A percentile compares a stretch with the other conserved stretches of the same genome.
phyloP scores from a whole-genome alignment of 306 rosid genomes.

The Vigna radiata region DNA sequence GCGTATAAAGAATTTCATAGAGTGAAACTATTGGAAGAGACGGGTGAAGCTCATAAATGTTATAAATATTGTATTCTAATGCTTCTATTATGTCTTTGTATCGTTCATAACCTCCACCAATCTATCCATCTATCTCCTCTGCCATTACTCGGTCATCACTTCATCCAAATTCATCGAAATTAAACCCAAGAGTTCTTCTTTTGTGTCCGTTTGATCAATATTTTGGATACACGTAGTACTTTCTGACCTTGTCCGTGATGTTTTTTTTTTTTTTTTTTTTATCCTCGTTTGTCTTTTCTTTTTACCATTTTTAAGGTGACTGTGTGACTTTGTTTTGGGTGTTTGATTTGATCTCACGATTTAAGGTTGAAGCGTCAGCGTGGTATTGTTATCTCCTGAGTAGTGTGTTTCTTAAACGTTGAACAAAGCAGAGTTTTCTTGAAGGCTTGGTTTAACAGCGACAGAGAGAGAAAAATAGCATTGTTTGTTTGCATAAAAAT shows the following conservation, averaged over 20 bases:
- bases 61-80: conserved; percentile 49
- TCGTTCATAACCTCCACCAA: conserved; percentile 1
- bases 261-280: neutral
- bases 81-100: conserved; percentile 38
- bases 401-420: conserved; percentile 47
- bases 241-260: neutral
- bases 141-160: neutral
- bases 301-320: conserved; percentile 5
- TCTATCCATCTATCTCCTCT: neutral
- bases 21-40: conserved; percentile 42
- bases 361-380: conserved; percentile 45
- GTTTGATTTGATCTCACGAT: conserved; percentile 53
- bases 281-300: neutral
- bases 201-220: conserved; percentile 29
- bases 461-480: neutral
- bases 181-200: conserved; percentile 34
- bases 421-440: conserved; percentile 67
- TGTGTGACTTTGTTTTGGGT: conserved; percentile 14
- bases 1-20: conserved; percentile 24
- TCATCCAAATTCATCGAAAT: conserved; percentile 4
- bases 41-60: conserved; percentile 49
- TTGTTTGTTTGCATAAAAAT: conserved; percentile 36
- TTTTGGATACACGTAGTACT: conserved; percentile 5
- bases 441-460: conserved; percentile 50
- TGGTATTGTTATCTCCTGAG: conserved; percentile 1